Conservation (phyloP, 2,329 filamentous ascomycete genomes). For the Pseudohalonectria lignicola region DNA sequence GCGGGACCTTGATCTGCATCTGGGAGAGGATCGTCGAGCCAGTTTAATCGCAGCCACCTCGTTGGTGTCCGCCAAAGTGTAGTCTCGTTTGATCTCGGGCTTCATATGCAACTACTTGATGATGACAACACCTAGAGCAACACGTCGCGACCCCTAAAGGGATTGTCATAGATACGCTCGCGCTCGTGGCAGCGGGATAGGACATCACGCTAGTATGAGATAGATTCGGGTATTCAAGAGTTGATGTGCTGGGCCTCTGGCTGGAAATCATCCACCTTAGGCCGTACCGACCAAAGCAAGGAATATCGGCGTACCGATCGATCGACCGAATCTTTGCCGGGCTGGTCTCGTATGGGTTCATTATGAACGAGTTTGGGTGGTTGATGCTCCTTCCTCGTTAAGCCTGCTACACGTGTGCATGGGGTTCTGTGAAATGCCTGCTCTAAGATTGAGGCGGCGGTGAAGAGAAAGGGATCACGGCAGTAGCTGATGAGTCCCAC, state of each 20-base stretch:
- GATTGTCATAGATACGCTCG: neutral
- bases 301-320: neutral
- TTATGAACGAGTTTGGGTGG: no score
- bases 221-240: neutral
- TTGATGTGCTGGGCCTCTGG: neutral
- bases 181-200: neutral
- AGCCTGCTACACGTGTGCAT: no score
- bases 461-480: no score
- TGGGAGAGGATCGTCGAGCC: neutral
- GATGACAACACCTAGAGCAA: neutral
- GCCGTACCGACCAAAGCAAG: neutral
- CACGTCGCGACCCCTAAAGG: neutral
- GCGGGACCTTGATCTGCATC: neutral
- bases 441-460: no score
- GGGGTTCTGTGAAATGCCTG: no score
- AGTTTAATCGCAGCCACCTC: neutral
- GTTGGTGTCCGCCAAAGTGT: neutral
- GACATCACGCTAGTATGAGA: neutral
- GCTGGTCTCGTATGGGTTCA: neutral
- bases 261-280: neutral
- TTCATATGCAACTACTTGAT: neutral
- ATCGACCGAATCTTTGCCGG: neutral
- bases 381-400: no score
- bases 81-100: neutral
- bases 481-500: no score